Evolutionary conservation across 2,329 filamentous ascomycete genomes (phyloP).

Genomic region (Aureobasidium pullulans): DNA sequence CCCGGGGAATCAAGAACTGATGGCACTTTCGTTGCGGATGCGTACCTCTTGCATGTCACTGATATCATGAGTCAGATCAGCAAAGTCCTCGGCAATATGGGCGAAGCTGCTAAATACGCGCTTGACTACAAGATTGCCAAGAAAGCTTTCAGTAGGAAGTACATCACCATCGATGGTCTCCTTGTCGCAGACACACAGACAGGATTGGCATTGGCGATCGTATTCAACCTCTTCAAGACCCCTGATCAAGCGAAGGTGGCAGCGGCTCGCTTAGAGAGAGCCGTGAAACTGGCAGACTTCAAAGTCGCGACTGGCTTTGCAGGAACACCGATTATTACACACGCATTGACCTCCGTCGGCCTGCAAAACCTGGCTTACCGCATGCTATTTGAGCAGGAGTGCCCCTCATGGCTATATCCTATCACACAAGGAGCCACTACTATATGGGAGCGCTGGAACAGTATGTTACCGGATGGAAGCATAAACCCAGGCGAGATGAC

Average conservation of each 20-base stretch:
- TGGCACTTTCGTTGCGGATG: slow-evolving; percentile 31
- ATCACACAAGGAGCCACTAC: slow-evolving; percentile 42
- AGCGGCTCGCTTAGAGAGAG: slow-evolving; percentile 21
- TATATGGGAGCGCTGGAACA: slow-evolving; percentile 48
- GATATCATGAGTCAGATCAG: slow-evolving; percentile 25
- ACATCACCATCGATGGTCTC: slow-evolving; percentile 25
- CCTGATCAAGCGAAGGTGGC: slow-evolving; percentile 15
- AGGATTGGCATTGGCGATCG: slow-evolving; percentile 21
- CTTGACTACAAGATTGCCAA: slow-evolving; percentile 19
- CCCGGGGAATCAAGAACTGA: slow-evolving; percentile 29
- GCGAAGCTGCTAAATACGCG: slow-evolving; percentile 21
- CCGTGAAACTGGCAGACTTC: slow-evolving; percentile 20
- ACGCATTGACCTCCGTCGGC: slow-evolving; percentile 17
- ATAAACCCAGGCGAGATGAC: slow-evolving; percentile 44
- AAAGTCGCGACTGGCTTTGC: slow-evolving; percentile 33
- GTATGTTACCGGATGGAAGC: slow-evolving; percentile 36
- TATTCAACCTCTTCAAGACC: slow-evolving; percentile 22
- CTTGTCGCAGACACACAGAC: slow-evolving; percentile 30
- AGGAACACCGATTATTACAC: slow-evolving; percentile 51
- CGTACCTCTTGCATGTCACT: slow-evolving; percentile 32
- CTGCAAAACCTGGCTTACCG: slow-evolving; percentile 29
- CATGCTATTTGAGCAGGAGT: slow-evolving; percentile 41
- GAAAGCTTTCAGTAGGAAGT: slow-evolving; percentile 24
- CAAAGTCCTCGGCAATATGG: slow-evolving; percentile 19
- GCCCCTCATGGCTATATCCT: slow-evolving; percentile 44